These are phyloP conservation scores for Nitzschia inconspicua DNA, from an alignment of 108 stramenopile species.

Conservation along the genomic window DNA sequence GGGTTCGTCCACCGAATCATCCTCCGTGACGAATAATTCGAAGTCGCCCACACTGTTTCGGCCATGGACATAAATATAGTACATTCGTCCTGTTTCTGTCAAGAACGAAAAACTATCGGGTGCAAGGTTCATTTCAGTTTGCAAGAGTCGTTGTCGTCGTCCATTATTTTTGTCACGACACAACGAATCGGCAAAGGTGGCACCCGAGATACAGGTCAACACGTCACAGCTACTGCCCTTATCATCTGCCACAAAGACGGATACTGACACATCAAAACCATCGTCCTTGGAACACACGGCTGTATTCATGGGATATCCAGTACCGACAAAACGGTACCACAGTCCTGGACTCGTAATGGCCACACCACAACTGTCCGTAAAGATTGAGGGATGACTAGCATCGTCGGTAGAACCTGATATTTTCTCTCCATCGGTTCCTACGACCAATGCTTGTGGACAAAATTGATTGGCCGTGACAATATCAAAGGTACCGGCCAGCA, in stretches of 20 bases:
- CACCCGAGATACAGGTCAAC: neutral
- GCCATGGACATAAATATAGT: slow-evolving; percentile 3
- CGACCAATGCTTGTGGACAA: neutral
- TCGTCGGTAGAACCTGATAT: slow-evolving; percentile 8
- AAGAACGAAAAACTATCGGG: neutral
- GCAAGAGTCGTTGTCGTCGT: neutral
- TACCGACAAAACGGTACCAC: slow-evolving; percentile 1
- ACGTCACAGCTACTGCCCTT: neutral
- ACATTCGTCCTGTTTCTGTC: neutral
- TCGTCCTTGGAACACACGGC: neutral
- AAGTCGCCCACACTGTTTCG: slow-evolving; percentile 2
- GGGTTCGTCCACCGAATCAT: neutral
- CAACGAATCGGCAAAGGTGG: neutral
- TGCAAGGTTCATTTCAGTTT: neutral
- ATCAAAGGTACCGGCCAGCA: neutral
- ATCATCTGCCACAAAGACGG: neutral
- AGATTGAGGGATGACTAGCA: slow-evolving; percentile 6
- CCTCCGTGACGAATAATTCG: slow-evolving; percentile 1
- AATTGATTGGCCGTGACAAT: neutral
- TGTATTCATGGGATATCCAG: neutral
- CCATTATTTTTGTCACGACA: neutral
- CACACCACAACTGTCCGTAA: neutral
- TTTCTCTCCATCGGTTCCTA: neutral
- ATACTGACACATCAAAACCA: slow-evolving; percentile 1
- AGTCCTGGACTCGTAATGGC: slow-evolving; percentile 3